These are phyloP conservation scores for Aphanomyces invadans DNA, from an alignment of 352 stramenopile genomes.

Conservation along the genomic window DNA sequence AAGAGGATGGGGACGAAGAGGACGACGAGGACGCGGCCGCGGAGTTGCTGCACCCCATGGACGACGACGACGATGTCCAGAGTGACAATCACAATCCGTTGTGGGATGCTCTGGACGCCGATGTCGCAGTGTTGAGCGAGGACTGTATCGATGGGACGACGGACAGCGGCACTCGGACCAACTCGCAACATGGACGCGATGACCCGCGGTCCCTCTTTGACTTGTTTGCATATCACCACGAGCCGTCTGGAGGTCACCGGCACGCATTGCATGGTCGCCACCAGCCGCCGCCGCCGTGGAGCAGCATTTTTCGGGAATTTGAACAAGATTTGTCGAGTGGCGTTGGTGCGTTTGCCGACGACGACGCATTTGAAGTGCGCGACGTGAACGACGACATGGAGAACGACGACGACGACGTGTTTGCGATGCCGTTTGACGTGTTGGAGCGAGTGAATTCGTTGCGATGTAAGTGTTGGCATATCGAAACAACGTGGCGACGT, in stretches of 20 bases:
- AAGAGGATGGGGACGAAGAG: constrained; percentile 41
- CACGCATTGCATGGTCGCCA: no score
- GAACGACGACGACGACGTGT: constrained; percentile 2
- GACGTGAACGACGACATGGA: constrained; percentile 18
- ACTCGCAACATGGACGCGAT: not conserved
- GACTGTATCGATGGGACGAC: constrained; percentile 54
- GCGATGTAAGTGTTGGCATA: no score
- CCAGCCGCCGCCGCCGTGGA: not conserved
- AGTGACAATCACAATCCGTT: constrained; percentile 35
- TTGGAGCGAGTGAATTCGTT: constrained; percentile 5
- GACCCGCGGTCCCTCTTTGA: constrained; percentile 31
- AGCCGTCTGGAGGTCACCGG: not conserved
- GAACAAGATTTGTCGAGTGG: constrained; percentile 16
- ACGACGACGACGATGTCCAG: constrained; percentile 43
- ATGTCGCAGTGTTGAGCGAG: constrained; percentile 54
- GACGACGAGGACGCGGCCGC: constrained; percentile 30
- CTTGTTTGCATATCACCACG: constrained; percentile 26
- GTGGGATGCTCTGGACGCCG: constrained; percentile 64
- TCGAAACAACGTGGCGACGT: no score
- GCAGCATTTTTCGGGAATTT: constrained; percentile 22
- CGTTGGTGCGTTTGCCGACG: not conserved
- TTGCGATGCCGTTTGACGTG: constrained; percentile 17
- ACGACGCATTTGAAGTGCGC: constrained; percentile 13
- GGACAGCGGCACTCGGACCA: not conserved
- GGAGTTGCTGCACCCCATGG: constrained; percentile 31